These are phyloP conservation scores for Eucalyptus microcorys DNA, from an alignment of 345 rosid species.

Conservation along the genomic window DNA sequence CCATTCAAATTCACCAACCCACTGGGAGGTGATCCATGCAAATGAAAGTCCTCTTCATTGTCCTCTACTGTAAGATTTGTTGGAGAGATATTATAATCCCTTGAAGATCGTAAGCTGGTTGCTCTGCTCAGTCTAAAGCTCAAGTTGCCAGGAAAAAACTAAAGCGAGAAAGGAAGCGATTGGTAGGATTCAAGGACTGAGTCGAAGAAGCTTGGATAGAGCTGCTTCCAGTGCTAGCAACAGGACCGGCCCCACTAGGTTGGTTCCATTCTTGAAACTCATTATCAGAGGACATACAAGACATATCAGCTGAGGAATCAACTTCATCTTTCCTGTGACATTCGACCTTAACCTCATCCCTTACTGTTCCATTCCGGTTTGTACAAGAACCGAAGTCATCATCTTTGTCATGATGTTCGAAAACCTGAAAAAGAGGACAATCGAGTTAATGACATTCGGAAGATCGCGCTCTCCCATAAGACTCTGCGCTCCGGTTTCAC, in stretches of 20 bases:
- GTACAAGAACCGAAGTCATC: slow-evolving; percentile 9
- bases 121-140: slow-evolving; percentile 77
- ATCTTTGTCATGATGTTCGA: slow-evolving; percentile 22
- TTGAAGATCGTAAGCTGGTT: slow-evolving; percentile 64
- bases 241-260: slow-evolving; percentile 12
- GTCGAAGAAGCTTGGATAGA: slow-evolving; percentile 40
- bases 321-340: slow-evolving; percentile 25
- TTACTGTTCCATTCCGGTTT: slow-evolving; percentile 2
- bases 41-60: slow-evolving; percentile 17
- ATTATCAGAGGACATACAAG: slow-evolving; percentile 22
- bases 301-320: slow-evolving; percentile 14
- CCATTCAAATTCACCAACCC: slow-evolving; percentile 15
- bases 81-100: slow-evolving; percentile 37
- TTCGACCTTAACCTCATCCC: slow-evolving; percentile 25
- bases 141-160: slow-evolving; percentile 73
- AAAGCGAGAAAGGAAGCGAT: slow-evolving; percentile 69
- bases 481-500: not conserved
- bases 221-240: slow-evolving; percentile 27
- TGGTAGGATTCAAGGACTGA: slow-evolving; percentile 17
- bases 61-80: slow-evolving; percentile 14
- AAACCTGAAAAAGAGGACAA: slow-evolving; percentile 12
- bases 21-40: slow-evolving; percentile 12
- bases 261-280: slow-evolving; percentile 36
- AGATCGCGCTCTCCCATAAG: not conserved
- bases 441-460: not conserved